These are phyloP conservation scores for Dactylellina parvicollis DNA, from an alignment of 2,329 filamentous ascomycete genomes.

Conservation along the genomic window DNA sequence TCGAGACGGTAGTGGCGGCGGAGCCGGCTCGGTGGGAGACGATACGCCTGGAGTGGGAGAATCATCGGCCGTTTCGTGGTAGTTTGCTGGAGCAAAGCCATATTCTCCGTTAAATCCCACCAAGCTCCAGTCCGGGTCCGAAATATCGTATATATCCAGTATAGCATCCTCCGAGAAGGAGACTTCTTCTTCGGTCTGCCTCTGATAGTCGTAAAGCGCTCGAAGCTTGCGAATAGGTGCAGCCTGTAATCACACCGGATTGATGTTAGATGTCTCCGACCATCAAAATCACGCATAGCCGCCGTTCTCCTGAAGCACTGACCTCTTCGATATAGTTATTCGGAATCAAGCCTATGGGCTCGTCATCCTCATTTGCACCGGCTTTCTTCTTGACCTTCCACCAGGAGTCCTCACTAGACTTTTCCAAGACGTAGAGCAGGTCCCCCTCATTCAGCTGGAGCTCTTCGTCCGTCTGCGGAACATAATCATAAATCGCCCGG, in stretches of 20 bases:
- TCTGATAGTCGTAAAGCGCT: slow-evolving; percentile 96
- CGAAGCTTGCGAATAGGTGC: slow-evolving; percentile 76
- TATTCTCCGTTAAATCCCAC: slow-evolving; percentile 85
- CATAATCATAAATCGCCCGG: slow-evolving; percentile 91
- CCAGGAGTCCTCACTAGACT: slow-evolving; percentile 82
- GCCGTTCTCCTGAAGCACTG: slow-evolving; percentile 60
- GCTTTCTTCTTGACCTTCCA: slow-evolving; percentile 97
- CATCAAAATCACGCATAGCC: slow-evolving; percentile 46
- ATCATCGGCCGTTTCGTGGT: slow-evolving; percentile 74
- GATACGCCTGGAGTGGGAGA: slow-evolving; percentile 63
- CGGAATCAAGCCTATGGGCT: slow-evolving; percentile 87
- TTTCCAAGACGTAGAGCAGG: slow-evolving; percentile 86
- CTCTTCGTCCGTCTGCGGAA: slow-evolving; percentile 85
- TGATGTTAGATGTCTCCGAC: background rate
- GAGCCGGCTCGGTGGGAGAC: slow-evolving; percentile 57
- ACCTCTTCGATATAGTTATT: slow-evolving; percentile 97
- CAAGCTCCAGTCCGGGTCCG: slow-evolving; percentile 95
- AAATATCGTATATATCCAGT: slow-evolving; percentile 85
- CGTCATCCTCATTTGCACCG: slow-evolving; percentile 82
- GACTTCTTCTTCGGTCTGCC: slow-evolving; percentile 96
- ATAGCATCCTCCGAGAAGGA: slow-evolving; percentile 90
- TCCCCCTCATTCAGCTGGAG: slow-evolving; percentile 86
- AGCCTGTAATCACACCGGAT: slow-evolving; percentile 65
- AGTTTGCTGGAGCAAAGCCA: slow-evolving; percentile 95
- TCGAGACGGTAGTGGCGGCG: slow-evolving; percentile 56